Conservation (phyloP, 768 basidiomycete species). For the Coprinopsis sp. region DNA sequence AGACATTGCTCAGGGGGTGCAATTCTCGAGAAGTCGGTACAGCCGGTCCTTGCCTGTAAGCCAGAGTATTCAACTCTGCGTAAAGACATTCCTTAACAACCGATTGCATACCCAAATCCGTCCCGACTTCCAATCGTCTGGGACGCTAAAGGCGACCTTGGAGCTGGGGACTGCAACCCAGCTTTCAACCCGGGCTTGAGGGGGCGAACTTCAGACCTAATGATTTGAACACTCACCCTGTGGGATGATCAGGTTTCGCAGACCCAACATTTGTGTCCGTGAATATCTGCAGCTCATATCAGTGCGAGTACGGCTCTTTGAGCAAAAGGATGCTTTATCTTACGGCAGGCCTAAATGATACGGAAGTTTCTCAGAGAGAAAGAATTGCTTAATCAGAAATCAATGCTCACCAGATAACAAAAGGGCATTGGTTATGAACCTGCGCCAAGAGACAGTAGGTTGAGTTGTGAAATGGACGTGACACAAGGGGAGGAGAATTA, state of each 20-base stretch:
- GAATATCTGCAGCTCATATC: too few relatives aligned
- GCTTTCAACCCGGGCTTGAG: constrained; percentile 21
- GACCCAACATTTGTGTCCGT: constrained; percentile 52
- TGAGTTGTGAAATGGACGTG: not conserved
- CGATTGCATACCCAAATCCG: constrained; percentile 53
- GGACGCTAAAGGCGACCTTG: constrained; percentile 46
- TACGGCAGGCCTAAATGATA: constrained; percentile 32
- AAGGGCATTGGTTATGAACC: constrained; percentile 59
- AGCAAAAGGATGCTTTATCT: too few relatives aligned
- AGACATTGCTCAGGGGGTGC: constrained; percentile 55
- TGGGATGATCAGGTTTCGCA: constrained; percentile 36
- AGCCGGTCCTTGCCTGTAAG: constrained; percentile 52
- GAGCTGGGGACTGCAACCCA: constrained; percentile 37
- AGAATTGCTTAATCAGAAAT: not conserved
- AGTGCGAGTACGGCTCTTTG: too few relatives aligned
- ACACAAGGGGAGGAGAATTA: constrained; percentile 19
- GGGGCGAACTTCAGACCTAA: constrained; percentile 2
- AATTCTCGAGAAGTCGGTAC: constrained; percentile 55
- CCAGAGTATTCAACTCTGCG: not conserved
- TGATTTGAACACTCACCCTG: constrained; percentile 35
- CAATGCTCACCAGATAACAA: constrained; percentile 59
- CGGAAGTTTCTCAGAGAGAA: not conserved
- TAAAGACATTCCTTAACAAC: too few relatives aligned
- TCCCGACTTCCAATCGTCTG: constrained; percentile 61
- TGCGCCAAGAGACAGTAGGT: constrained; percentile 10